Percentiles rank a stretch among this genome's conserved stretches.
phyloP scores from a whole-genome alignment of 345 rosid species.

The Hevea brasiliensis region DNA sequence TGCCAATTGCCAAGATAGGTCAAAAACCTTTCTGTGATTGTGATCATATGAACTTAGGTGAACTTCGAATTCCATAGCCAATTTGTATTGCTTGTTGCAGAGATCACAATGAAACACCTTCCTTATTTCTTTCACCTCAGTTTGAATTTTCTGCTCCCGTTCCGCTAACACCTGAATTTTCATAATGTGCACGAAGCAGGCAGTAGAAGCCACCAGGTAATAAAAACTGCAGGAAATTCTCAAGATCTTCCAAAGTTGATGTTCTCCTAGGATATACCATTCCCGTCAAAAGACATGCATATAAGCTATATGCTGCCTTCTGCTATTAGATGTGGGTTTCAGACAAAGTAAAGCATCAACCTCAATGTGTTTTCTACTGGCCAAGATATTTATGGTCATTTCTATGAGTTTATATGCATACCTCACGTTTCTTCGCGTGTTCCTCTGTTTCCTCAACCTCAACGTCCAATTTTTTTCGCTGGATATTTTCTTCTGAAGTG shows the following conservation, averaged over 20 bases:
- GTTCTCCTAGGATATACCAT: slow-evolving; percentile 72
- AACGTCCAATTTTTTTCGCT: slow-evolving; percentile 80
- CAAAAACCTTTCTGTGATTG: slow-evolving; percentile 90
- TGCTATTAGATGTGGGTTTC: slow-evolving; percentile 54
- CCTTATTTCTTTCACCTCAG: slow-evolving; percentile 86
- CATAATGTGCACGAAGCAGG: slow-evolving; percentile 99
- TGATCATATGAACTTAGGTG: slow-evolving; percentile 97
- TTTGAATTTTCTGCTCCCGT: slow-evolving; percentile 98
- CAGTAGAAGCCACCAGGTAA: slow-evolving; percentile 99
- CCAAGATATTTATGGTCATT: slow-evolving; percentile 19
- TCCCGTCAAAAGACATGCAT: slow-evolving; percentile 72
- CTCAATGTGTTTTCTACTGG: slow-evolving; percentile 35
- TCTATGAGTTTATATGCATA: slow-evolving; percentile 46
- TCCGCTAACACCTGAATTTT: slow-evolving; percentile 99
- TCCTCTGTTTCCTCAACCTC: slow-evolving; percentile 95
- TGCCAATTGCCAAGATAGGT: not conserved
- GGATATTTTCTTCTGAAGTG: slow-evolving; percentile 94
- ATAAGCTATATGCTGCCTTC: slow-evolving; percentile 81
- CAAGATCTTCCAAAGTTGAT: slow-evolving; percentile 78
- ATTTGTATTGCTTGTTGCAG: slow-evolving; percentile 94
- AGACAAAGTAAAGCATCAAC: slow-evolving; percentile 65
- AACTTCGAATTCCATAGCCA: slow-evolving; percentile 94
- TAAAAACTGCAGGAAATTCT: slow-evolving; percentile 94
- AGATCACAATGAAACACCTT: slow-evolving; percentile 93
- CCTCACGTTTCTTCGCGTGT: slow-evolving; percentile 90